phyloP scores from a whole-genome alignment of 2,329 filamentous ascomycete species.

The Byssothecium circinans region DNA sequence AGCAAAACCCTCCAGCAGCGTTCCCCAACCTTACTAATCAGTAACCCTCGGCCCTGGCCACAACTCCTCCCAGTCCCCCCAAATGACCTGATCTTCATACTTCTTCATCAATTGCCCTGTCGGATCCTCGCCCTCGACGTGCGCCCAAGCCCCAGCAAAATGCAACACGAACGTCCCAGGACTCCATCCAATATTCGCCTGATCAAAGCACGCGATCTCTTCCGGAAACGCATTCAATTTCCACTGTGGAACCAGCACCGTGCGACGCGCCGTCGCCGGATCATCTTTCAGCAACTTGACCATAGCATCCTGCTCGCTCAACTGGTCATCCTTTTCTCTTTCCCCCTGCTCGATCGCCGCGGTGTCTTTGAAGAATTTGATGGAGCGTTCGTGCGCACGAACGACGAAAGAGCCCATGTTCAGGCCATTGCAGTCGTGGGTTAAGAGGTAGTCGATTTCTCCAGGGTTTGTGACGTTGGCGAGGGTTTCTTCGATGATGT shows the following conservation, averaged over 20 bases:
- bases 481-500: conserved; percentile 41
- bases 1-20: no score
- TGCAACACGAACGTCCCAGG: conserved; percentile 44
- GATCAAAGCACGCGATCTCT: conserved; percentile 45
- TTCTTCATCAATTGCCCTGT: conserved; percentile 44
- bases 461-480: conserved; percentile 31
- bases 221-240: conserved; percentile 46
- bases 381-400: conserved; percentile 37
- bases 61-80: conserved; percentile 38
- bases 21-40: not conserved
- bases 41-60: conserved; percentile 8
- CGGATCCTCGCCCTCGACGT: conserved; percentile 43
- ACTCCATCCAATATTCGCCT: conserved; percentile 31
- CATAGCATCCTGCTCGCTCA: conserved; percentile 46
- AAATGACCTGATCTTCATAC: conserved; percentile 37
- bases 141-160: conserved; percentile 48
- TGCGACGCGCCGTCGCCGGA: conserved; percentile 17
- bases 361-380: conserved; percentile 38
- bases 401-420: conserved; percentile 46
- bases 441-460: conserved; percentile 42
- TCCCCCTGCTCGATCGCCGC: conserved; percentile 28
- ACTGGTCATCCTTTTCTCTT: conserved; percentile 21
- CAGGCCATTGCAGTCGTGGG: conserved; percentile 45
- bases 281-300: conserved; percentile 37
- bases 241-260: conserved; percentile 39